Evolutionary conservation across 116 monocot genomes (phyloP).

Genomic region (Thalassia testudinum): DNA sequence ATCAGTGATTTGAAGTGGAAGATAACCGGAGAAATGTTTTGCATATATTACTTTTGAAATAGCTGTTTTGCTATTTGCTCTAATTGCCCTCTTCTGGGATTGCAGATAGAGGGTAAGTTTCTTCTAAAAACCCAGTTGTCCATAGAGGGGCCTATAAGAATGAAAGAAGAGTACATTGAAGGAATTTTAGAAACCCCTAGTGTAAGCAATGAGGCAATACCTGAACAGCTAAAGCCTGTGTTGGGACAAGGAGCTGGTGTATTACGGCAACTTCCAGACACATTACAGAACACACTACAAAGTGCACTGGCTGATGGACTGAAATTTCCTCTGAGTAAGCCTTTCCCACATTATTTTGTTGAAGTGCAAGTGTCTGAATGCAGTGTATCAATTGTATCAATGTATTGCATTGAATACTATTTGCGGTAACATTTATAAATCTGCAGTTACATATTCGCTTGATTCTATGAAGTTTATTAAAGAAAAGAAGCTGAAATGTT

Average conservation of each 20-base stretch:
- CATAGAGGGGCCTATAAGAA: conserved; percentile 70
- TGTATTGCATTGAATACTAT: too few species aligned
- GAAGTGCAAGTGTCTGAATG: not conserved
- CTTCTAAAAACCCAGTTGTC: conserved; percentile 58
- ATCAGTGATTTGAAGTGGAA: too few species aligned
- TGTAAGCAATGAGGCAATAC: conserved; percentile 60
- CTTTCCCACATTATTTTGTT: not conserved
- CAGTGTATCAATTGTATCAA: too few species aligned
- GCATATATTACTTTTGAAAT: too few species aligned
- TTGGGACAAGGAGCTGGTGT: conserved; percentile 41
- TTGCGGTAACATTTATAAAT: too few species aligned
- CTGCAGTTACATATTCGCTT: not conserved
- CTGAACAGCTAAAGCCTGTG: conserved; percentile 63
- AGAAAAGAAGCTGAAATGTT: not conserved
- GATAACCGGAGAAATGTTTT: too few species aligned
- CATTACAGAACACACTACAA: conserved; percentile 51
- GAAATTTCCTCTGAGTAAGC: conserved; percentile 78
- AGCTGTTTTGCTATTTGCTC: too few species aligned
- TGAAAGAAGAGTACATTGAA: conserved; percentile 98
- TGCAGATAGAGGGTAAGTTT: conserved; percentile 75
- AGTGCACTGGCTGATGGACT: conserved; percentile 58
- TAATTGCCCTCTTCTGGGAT: not conserved
- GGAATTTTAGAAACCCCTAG: conserved; percentile 65
- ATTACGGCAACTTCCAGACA: conserved; percentile 69
- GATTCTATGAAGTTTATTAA: not conserved